Conservation (phyloP, 1,284 basidiomycete genomes). For the Entoloma clypeatum region DNA sequence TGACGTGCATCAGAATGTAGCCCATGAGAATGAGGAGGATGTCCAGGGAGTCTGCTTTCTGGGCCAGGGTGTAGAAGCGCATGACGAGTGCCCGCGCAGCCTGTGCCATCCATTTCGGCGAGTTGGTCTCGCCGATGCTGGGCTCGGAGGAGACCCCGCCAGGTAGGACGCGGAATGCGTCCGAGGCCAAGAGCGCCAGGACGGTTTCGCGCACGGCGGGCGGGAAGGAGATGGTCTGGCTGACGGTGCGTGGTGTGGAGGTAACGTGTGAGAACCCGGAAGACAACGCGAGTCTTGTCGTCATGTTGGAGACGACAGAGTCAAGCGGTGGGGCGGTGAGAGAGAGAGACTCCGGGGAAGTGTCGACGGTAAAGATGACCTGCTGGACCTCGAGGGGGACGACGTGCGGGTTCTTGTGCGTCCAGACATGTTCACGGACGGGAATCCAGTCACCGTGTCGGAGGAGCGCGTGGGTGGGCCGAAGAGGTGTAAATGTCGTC, state of each 20-base stretch:
- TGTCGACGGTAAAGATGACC: conserved; percentile 53
- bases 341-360: conserved; percentile 4
- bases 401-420: conserved; percentile 31
- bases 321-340: conserved; percentile 17
- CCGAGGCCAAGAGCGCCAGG: conserved; percentile 22
- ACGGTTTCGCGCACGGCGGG: conserved; percentile 51
- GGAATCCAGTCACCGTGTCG: conserved; percentile 53
- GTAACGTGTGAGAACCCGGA: conserved; percentile 23
- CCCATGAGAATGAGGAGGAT: conserved; percentile 95
- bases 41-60: conserved; percentile 94
- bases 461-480: conserved; percentile 52
- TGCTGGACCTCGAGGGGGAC: conserved; percentile 60
- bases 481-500: conserved; percentile 38
- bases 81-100: conserved; percentile 76
- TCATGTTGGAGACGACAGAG: conserved; percentile 34
- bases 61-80: conserved; percentile 82
- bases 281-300: conserved; percentile 10
- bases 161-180: conserved; percentile 9
- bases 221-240: conserved; percentile 58
- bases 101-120: conserved; percentile 83
- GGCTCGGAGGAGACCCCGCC: conserved; percentile 10
- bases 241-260: conserved; percentile 36
- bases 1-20: conserved; percentile 94
- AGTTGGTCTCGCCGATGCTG: conserved; percentile 43
- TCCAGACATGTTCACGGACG: conserved; percentile 50